Conservation (phyloP, 139 green algal genomes). For the Pseudopediastrum boryanum region DNA sequence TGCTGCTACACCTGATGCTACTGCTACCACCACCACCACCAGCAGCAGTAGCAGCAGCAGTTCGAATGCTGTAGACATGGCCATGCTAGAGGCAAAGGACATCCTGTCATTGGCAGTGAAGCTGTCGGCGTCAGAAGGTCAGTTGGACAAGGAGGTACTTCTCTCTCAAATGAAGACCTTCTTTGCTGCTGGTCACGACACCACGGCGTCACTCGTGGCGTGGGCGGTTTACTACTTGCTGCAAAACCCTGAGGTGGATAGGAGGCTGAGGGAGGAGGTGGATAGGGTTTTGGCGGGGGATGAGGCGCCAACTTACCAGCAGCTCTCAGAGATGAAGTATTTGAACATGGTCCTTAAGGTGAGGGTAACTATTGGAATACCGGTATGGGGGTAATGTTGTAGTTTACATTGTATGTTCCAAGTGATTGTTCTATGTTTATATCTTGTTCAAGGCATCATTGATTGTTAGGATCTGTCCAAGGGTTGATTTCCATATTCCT, state of each 20-base stretch:
- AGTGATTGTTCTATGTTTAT: no score
- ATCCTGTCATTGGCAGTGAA: slow-evolving; percentile 31
- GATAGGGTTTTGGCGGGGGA: slow-evolving; percentile 13
- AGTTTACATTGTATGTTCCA: background rate
- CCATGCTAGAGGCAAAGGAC: slow-evolving; percentile 32
- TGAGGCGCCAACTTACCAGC: slow-evolving; percentile 21
- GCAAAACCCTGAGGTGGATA: slow-evolving; percentile 12
- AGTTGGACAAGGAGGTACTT: slow-evolving; percentile 26
- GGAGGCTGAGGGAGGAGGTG: slow-evolving; percentile 19
- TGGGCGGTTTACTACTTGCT: slow-evolving; percentile 27
- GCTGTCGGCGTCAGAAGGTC: background rate
- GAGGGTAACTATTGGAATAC: background rate
- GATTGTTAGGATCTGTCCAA: no score
- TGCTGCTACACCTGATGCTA: background rate
- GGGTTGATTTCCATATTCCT: no score
- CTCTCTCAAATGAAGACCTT: slow-evolving; percentile 19
- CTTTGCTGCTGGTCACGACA: slow-evolving; percentile 31
- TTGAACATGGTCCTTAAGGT: slow-evolving; percentile 34
- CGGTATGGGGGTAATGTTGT: background rate
- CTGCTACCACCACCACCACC: background rate
- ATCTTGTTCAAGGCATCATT: no score
- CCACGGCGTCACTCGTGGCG: slow-evolving; percentile 20
- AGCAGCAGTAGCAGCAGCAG: slow-evolving; percentile 13
- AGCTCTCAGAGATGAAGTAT: slow-evolving; percentile 32
- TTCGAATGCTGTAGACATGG: slow-evolving; percentile 14